Conservation (phyloP, 495 filamentous ascomycete species). For the Neurospora sublineolata region DNA sequence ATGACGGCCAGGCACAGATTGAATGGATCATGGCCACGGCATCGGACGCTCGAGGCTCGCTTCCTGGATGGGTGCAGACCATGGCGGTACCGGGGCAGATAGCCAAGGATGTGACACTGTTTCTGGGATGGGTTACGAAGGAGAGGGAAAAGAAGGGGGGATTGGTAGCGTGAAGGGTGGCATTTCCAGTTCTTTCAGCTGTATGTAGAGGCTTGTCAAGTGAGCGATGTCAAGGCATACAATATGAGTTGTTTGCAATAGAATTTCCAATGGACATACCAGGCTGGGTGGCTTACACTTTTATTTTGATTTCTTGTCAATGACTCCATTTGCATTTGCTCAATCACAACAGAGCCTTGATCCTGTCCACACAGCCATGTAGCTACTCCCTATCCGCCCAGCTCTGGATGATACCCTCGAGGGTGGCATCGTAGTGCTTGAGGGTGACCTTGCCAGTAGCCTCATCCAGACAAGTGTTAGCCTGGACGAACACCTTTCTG, state of each 20-base stretch:
- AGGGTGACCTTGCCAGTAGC: slow-evolving; percentile 60
- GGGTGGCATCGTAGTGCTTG: slow-evolving; percentile 80
- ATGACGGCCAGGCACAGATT: slow-evolving; percentile 22
- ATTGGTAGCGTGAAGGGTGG: not conserved
- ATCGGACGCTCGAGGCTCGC: slow-evolving; percentile 53
- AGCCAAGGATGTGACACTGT: slow-evolving; percentile 60
- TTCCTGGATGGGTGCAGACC: slow-evolving; percentile 60
- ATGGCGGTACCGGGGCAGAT: slow-evolving; percentile 52
- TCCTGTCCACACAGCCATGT: not conserved
- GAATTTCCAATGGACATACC: not conserved
- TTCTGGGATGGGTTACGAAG: slow-evolving; percentile 47
- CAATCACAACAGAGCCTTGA: not conserved
- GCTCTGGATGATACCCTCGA: slow-evolving; percentile 81
- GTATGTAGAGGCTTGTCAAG: not conserved
- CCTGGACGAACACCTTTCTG: slow-evolving; percentile 91
- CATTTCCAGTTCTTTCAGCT: not conserved
- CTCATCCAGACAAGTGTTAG: slow-evolving; percentile 64
- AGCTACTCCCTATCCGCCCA: slow-evolving; percentile 60
- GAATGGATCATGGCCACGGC: slow-evolving; percentile 62
- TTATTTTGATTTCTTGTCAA: not conserved
- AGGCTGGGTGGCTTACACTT: not conserved
- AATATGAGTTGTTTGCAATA: not conserved
- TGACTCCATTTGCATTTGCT: not conserved
- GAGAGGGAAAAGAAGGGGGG: slow-evolving; percentile 19
- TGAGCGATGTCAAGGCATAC: not conserved